Percentiles rank a stretch among this genome's conserved stretches.
phyloP scores from a whole-genome alignment of 169 alveolate genomes.

The Perkinsus marinus region DNA sequence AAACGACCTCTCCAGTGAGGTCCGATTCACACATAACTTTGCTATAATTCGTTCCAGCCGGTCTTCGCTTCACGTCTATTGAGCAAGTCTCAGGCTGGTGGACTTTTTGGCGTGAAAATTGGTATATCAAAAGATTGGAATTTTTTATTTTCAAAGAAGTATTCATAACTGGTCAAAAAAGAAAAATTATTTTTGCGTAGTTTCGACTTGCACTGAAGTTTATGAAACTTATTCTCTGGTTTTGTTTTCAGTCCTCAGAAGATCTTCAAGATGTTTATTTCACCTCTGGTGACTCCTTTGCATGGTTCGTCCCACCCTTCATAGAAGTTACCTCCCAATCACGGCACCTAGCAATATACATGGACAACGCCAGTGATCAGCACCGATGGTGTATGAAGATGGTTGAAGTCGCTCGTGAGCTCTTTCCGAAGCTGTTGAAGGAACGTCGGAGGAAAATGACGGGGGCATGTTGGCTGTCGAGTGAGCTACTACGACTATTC shows the following conservation, averaged over 20 bases:
- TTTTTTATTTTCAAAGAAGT: too few species aligned
- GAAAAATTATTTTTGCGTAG: too few species aligned
- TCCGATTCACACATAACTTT: too few species aligned
- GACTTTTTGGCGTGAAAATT: too few species aligned
- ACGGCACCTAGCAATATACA: neutral
- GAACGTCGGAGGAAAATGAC: neutral
- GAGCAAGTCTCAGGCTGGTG: too few species aligned
- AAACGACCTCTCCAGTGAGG: too few species aligned
- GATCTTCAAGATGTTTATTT: neutral
- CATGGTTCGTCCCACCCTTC: neutral
- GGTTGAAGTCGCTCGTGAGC: neutral
- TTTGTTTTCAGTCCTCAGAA: neutral
- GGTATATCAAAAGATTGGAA: too few species aligned
- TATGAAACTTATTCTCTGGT: too few species aligned
- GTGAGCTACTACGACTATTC: neutral
- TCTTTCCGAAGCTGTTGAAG: neutral
- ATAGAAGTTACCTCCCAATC: neutral
- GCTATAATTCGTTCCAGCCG: too few species aligned
- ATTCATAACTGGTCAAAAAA: too few species aligned
- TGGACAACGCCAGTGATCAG: neutral
- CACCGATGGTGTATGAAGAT: neutral
- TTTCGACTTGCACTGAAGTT: too few species aligned
- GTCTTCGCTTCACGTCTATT: too few species aligned
- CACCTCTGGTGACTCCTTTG: neutral
- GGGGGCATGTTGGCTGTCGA: neutral